These are phyloP conservation scores for Alternaria metachromatica DNA, from an alignment of 2,329 filamentous ascomycete genomes.

Conservation along the genomic window DNA sequence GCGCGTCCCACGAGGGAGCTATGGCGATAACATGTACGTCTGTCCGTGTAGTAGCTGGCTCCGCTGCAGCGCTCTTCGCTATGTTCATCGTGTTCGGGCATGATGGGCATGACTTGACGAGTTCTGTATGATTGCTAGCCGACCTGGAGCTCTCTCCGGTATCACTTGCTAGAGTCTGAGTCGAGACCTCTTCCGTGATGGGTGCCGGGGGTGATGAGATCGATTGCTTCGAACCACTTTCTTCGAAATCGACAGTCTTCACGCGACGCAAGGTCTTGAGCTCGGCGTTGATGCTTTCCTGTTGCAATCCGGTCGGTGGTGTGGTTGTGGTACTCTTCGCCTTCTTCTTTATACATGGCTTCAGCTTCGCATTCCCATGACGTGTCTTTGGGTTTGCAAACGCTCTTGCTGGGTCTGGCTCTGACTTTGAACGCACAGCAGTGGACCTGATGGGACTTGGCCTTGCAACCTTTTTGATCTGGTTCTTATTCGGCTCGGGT, in stretches of 20 bases:
- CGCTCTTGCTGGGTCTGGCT: constrained; percentile 5
- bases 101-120: background rate
- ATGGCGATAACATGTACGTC: constrained; percentile 46
- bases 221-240: constrained; percentile 3
- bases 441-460: background rate
- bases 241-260: constrained; percentile 43
- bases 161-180: background rate
- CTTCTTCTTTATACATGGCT: constrained; percentile 36
- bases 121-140: background rate
- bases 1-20: constrained; percentile 22
- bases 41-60: constrained; percentile 39
- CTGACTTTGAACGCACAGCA: constrained; percentile 2
- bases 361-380: constrained; percentile 19
- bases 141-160: background rate
- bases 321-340: constrained; percentile 30
- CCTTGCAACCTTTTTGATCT: constrained; percentile 5
- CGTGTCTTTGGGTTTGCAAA: constrained; percentile 1
- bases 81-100: constrained; percentile 16
- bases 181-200: background rate
- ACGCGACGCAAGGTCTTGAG: constrained; percentile 27
- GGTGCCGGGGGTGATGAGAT: constrained; percentile 7
- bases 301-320: constrained; percentile 13
- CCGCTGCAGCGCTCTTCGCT: constrained; percentile 32
- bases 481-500: background rate
- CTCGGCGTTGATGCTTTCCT: background rate